A percentile compares a stretch with the other conserved stretches of the same genome.
phyloP scores from a whole-genome alignment of 1,284 basidiomycete genomes.

The Puccinia coronata region DNA sequence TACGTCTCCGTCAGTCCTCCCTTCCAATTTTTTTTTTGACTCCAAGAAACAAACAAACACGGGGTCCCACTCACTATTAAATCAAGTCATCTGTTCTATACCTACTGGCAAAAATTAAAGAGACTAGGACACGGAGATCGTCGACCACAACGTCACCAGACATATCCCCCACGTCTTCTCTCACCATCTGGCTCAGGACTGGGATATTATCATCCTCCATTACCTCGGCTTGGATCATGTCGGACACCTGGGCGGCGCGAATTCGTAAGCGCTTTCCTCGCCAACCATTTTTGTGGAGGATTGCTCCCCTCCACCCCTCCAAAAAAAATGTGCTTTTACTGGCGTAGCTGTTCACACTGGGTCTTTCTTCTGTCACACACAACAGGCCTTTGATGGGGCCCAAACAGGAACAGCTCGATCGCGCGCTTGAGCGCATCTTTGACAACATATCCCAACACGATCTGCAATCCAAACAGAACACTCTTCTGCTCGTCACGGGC shows the following conservation, averaged over 20 bases:
- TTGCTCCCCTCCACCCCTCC: no score
- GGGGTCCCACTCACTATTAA: no score
- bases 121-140: conserved; percentile 52
- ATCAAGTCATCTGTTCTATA: neutral
- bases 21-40: neutral
- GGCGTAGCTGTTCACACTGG: no score
- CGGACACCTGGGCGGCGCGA: conserved; percentile 53
- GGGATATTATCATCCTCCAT: conserved; percentile 53
- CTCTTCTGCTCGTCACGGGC: conserved; percentile 52
- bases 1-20: conserved; percentile 52
- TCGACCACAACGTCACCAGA: conserved; percentile 53
- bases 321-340: no score
- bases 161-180: conserved; percentile 51
- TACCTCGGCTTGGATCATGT: conserved; percentile 55
- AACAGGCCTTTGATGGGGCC: conserved; percentile 52
- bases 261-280: conserved; percentile 38
- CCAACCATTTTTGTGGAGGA: neutral
- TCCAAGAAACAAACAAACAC: neutral
- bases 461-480: conserved; percentile 34
- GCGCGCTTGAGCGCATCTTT: conserved; percentile 49
- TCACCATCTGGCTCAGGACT: conserved; percentile 21
- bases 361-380: no score
- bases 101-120: conserved; percentile 5
- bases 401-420: conserved; percentile 54
- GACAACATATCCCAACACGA: conserved; percentile 43